phyloP scores from a whole-genome alignment of 192 early-diverging fungal genomes.

The Dissophora ornata region DNA sequence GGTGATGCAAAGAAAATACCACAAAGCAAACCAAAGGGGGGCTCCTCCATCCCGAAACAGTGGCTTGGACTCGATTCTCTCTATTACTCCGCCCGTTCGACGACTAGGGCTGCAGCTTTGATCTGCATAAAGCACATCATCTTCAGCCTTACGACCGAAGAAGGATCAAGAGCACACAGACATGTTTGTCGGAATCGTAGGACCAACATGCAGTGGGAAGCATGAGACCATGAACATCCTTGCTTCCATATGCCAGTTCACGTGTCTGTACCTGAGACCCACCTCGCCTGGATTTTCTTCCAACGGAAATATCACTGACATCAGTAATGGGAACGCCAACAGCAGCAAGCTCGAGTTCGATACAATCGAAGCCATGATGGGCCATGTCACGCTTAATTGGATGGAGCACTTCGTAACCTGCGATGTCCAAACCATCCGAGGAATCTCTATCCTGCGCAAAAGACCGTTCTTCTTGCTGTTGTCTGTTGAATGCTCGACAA shows the following conservation, averaged over 20 bases:
- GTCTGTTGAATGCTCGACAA: conserved; percentile 84
- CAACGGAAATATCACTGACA: background rate
- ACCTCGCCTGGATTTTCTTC: too few relatives aligned
- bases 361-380: conserved; percentile 66
- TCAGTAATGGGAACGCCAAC: background rate
- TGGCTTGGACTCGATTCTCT: too few relatives aligned
- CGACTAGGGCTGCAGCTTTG: too few relatives aligned
- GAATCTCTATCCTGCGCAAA: conserved; percentile 75
- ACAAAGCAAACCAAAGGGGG: too few relatives aligned
- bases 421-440: conserved; percentile 63
- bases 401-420: conserved; percentile 76
- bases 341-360: conserved; percentile 55
- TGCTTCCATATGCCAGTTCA: conserved; percentile 62
- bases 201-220: conserved; percentile 75
- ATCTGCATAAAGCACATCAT: too few relatives aligned
- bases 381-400: conserved; percentile 84
- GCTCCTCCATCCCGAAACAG: background rate
- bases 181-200: conserved; percentile 82
- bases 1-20: background rate
- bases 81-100: too few relatives aligned
- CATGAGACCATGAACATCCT: conserved; percentile 71
- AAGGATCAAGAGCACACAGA: background rate
- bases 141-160: too few relatives aligned
- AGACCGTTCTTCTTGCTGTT: conserved; percentile 87
- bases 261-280: conserved; percentile 34